Evolutionary conservation across 2,329 filamentous ascomycete genomes (phyloP).

Genomic region (Cladobotryum mycophilum): DNA sequence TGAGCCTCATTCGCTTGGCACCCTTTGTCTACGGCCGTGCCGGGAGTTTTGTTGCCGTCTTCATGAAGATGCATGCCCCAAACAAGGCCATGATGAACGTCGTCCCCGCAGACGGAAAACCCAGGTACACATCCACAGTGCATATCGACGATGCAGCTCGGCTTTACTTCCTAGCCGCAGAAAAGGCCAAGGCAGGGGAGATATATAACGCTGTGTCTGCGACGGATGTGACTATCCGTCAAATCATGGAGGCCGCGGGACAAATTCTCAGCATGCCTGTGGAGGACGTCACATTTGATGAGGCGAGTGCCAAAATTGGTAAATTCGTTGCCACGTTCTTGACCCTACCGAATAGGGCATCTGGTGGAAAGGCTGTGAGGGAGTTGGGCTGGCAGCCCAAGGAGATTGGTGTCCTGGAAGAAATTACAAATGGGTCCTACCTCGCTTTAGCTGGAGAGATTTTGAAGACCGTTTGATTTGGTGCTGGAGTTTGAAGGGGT

Average conservation of each 20-base stretch:
- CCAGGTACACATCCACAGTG: constrained; percentile 23
- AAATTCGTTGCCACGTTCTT: constrained; percentile 29
- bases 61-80: constrained; percentile 25
- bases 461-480: background rate
- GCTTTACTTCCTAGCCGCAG: constrained; percentile 31
- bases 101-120: constrained; percentile 18
- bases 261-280: constrained; percentile 18
- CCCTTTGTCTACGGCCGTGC: constrained; percentile 40
- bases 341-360: constrained; percentile 26
- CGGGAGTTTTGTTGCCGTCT: constrained; percentile 29
- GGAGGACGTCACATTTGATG: constrained; percentile 18
- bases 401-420: constrained; percentile 29
- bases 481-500: no score
- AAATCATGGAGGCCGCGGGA: constrained; percentile 23
- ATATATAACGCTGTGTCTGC: constrained; percentile 29
- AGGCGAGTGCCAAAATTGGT: constrained; percentile 22
- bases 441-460: constrained; percentile 12
- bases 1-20: constrained; percentile 32
- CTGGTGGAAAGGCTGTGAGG: constrained; percentile 29
- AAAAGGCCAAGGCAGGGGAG: constrained; percentile 26
- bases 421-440: constrained; percentile 24
- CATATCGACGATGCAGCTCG: constrained; percentile 39
- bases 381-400: constrained; percentile 33
- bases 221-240: constrained; percentile 26
- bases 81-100: constrained; percentile 25